These are phyloP conservation scores for Stagonosporopsis tanaceti DNA, from an alignment of 2,329 filamentous ascomycete genomes.

Conservation along the genomic window DNA sequence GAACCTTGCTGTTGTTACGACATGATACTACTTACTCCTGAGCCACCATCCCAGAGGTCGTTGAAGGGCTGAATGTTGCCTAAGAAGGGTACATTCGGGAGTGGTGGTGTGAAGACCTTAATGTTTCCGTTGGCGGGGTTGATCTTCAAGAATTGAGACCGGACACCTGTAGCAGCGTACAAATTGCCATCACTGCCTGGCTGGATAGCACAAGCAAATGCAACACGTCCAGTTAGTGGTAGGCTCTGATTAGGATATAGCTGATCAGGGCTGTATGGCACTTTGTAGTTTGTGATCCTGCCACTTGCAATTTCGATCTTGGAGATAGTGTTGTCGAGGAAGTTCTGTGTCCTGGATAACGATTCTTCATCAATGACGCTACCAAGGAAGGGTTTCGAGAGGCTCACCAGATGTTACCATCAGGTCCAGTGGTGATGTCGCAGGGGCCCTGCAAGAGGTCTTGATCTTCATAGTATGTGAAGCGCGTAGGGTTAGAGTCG, in stretches of 20 bases:
- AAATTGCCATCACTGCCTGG: conserved; percentile 15
- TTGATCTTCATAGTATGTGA: conserved; percentile 16
- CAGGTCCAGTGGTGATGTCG: conserved; percentile 18
- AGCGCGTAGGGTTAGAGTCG: conserved; percentile 12
- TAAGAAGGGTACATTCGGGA: conserved; percentile 17
- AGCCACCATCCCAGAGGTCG: conserved; percentile 13
- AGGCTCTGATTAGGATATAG: conserved; percentile 14
- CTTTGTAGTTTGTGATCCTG: conserved; percentile 17
- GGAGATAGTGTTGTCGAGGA: conserved; percentile 18
- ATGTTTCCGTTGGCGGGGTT: conserved; percentile 13
- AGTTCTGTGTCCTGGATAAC: conserved; percentile 11
- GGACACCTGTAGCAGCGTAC: conserved; percentile 18
- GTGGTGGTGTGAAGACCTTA: conserved; percentile 21
- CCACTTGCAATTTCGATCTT: conserved; percentile 18
- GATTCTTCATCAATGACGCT: background rate
- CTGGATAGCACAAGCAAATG: conserved; percentile 20
- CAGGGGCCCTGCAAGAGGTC: conserved; percentile 16
- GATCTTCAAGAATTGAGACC: conserved; percentile 21
- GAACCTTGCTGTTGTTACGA: background rate
- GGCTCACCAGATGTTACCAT: conserved; percentile 14
- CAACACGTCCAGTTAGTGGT: conserved; percentile 13
- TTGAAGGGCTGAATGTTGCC: conserved; percentile 22
- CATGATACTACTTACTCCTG: conserved; percentile 1
- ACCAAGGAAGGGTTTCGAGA: background rate
- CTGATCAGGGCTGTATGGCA: conserved; percentile 16